A percentile compares a stretch with the other conserved stretches of the same genome.
These are phyloP conservation scores for Cetradonia linearis DNA, from an alignment of 495 filamentous ascomycete species.

Conservation along the genomic window DNA sequence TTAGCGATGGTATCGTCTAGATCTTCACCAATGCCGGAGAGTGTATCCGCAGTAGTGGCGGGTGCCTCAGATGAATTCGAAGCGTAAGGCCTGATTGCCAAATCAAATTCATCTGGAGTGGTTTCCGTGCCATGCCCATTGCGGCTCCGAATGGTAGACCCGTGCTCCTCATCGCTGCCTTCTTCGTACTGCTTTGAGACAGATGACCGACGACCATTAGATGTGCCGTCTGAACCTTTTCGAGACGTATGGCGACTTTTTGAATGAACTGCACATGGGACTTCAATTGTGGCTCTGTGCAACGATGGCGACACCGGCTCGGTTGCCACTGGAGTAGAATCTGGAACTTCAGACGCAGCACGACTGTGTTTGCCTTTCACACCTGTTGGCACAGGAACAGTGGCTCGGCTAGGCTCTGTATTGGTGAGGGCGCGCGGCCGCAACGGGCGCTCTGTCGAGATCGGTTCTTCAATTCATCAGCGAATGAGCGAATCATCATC, in stretches of 20 bases:
- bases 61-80: not conserved
- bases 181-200: not conserved
- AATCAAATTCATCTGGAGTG: not conserved
- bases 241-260: not conserved
- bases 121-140: not conserved
- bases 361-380: constrained; percentile 17
- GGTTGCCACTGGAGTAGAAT: not conserved
- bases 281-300: not conserved
- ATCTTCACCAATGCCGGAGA: constrained; percentile 3
- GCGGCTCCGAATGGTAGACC: not conserved
- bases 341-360: constrained; percentile 18
- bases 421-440: constrained; percentile 9
- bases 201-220: not conserved
- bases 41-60: not conserved
- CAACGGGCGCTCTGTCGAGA: not conserved
- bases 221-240: not conserved
- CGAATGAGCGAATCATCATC: constrained; percentile 1
- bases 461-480: constrained; percentile 7
- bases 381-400: not conserved
- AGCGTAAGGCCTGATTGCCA: not conserved
- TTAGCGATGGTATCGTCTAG: not conserved
- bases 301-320: not conserved
- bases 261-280: not conserved
- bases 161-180: not conserved
- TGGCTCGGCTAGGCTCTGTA: not conserved